Conservation (phyloP, 73 alveolate species). For the Tetrahymena borealis region DNA sequence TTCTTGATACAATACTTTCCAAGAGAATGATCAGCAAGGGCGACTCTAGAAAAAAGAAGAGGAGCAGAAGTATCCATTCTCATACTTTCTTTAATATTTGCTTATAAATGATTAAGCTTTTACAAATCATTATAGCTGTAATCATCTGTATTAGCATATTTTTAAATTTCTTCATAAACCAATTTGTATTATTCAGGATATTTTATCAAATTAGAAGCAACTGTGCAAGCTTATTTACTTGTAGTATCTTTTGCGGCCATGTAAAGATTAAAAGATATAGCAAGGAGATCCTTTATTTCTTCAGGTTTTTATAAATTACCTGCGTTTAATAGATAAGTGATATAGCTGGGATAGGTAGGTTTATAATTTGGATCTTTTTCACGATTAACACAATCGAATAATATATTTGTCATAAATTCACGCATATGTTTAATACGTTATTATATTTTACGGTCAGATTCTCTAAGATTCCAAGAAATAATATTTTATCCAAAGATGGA, state of each 20-base stretch:
- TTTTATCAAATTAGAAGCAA: not conserved
- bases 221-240: not conserved
- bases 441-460: not conserved
- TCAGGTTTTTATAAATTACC: not conserved
- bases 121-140: not conserved
- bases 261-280: not conserved
- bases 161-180: not conserved
- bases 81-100: constrained; percentile 10
- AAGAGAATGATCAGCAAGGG: constrained; percentile 15
- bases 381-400: not conserved
- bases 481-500: not conserved
- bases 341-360: not conserved
- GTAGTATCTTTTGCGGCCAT: not conserved
- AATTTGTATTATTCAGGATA: not conserved
- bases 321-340: not conserved
- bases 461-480: not conserved
- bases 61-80: constrained; percentile 32
- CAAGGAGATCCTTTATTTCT: not conserved
- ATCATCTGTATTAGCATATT: not conserved
- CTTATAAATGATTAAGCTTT: not conserved
- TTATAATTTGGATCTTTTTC: not conserved
- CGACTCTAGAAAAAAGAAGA: constrained; percentile 17
- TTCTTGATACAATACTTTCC: constrained; percentile 5
- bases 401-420: not conserved
- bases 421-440: not conserved